Evolutionary conservation across 2,329 filamentous ascomycete genomes (phyloP), one percentile per base, ranked within the genome.

Genomic region (Cyphellophora attinorum): DNA sequence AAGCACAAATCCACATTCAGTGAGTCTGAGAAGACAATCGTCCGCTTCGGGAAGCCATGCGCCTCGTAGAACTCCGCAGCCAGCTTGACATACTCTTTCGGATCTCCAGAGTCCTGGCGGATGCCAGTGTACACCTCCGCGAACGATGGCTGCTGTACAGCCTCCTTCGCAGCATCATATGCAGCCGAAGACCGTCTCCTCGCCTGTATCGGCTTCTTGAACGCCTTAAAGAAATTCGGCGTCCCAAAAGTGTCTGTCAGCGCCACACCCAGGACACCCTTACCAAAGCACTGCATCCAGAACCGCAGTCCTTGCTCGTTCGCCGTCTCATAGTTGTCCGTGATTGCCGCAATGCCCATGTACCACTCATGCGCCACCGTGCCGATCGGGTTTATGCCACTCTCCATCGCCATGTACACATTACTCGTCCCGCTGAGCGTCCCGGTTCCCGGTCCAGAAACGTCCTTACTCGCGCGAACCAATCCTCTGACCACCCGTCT

Each of bases 331-430:
- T 98, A 98, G 59, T 95, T 75, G 43, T 85, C 72, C 4, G 81
- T 84, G 48, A 95, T 85, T 25, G 91, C 88, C 1, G 91, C 91
- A 43, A 93, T 89, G 27, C 85, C 88, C 91, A 98, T 98, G 66
- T 95, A 96, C 91, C 91, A 98, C 62, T 98, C 91, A 54, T 98
- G 91, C 1, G 91, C 91, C 2, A 85, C 79, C 0, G 91, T 98
- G 4, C 91, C 91, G 10, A 96, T 74, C 0, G 91, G 86, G 3
- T 76, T 65, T 29, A 95, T 76, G 29, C 76, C 78, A 60, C 93
- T 89, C 51, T 85, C 81, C 85, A 93, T 94, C 8, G 91, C 91
- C 46, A 98, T 76, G 56, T 96, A 89, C 3, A 98, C 91, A 53
- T 98, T 98, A 58, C 88, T 96, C 1, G 89, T 94, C 8, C 91